Percentiles rank a stretch among this genome's conserved stretches.
These are phyloP conservation scores for Medicago lupulina DNA, from an alignment of 306 rosid species.

Conservation along the genomic window DNA sequence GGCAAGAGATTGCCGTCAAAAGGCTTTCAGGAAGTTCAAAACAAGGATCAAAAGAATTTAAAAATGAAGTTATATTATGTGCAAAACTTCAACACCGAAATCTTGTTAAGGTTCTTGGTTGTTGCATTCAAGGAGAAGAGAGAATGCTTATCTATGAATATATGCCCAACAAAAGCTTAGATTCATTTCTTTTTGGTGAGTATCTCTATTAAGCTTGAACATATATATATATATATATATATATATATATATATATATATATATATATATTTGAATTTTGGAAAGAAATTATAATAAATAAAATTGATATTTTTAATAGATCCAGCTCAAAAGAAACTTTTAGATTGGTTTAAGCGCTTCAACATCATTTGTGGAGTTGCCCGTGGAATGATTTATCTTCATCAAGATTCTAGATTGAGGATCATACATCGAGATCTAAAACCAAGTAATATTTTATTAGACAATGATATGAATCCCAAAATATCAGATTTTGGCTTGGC, in stretches of 20 bases:
- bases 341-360: conserved; percentile 20
- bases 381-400: conserved; percentile 34
- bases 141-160: conserved; percentile 4
- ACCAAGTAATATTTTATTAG: conserved; percentile 24
- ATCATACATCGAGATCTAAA: conserved; percentile 35
- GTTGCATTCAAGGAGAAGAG: conserved; percentile 29
- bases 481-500: conserved; percentile 31
- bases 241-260: too few species aligned
- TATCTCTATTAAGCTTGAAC: not conserved
- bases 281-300: not conserved
- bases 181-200: conserved; percentile 26
- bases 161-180: conserved; percentile 28
- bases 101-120: conserved; percentile 35
- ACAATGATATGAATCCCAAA: conserved; percentile 27
- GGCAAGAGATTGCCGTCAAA: conserved; percentile 40
- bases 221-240: not conserved
- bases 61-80: conserved; percentile 33
- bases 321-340: not conserved
- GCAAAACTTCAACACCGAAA: conserved; percentile 32
- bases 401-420: conserved; percentile 34
- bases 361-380: conserved; percentile 10
- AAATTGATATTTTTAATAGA: not conserved
- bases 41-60: conserved; percentile 33
- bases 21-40: conserved; percentile 40
- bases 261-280: too few species aligned